Base-by-base conservation (phyloP, 495 filamentous ascomycete genomes). In the Annulohypoxylon moriforme region DNA sequence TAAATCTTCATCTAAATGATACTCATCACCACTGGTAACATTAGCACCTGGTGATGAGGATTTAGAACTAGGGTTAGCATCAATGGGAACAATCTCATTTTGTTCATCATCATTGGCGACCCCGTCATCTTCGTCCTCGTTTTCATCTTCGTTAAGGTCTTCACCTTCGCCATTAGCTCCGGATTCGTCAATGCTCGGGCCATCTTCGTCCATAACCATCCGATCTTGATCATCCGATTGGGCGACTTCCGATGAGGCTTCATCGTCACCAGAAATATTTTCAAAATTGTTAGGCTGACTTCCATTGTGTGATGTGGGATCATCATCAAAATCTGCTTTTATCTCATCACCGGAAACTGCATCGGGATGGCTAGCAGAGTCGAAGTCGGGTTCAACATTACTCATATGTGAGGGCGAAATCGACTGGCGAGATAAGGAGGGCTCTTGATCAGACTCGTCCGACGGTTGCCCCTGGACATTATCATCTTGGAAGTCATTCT, bases 301-400 rank as follows among this genome's bases (percentile, higher is more conserved):
- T 14, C 29, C 34, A 13, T 3, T 25, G 27, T 38, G 3, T 1
- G 25, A 29, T 16, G 3, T n/a, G n/a, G 27, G 27, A 56, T 38
- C 44, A 14, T 44, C 14, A 7, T 59, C 27, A 24, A 55, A 1
- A 10, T 38, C 49, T 42, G 24, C 22, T 10, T 61, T 55, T 53
- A 65, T 49, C 47, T 68, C 34, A 14, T 67, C 46, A 44, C 20
- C 16, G 1, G 63, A 56, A 24, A n/a, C 42, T 36, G n/a, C 31
- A 8, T 50, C 50, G 6, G 25, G 3, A 9, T 59, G 20, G 11
- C 16, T 1, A 1, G 8, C 33, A 2, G 25, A 24, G 8, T 44
- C 55, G 0, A 20, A 24, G 16, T 50, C 44, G 9, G n/a, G 13
- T 22, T n/a, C 24, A 2, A 27, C 22, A 18, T 10, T n/a, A 25